Conservation (phyloP, 345 rosid genomes). For the Ceriops tagal region DNA sequence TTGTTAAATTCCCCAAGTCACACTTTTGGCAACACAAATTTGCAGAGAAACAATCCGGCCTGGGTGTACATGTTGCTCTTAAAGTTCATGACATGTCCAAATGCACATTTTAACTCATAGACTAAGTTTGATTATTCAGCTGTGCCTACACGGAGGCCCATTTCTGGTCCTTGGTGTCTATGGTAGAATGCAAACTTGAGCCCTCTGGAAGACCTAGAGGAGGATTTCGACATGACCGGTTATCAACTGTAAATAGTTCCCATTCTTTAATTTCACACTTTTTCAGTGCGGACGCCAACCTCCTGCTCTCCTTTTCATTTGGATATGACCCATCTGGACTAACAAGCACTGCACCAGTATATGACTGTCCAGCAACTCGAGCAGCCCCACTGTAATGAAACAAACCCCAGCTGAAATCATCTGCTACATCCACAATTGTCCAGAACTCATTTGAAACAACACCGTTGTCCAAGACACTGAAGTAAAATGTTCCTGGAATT, state of each 20-base stretch:
- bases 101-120: background rate
- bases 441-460: constrained; percentile 89
- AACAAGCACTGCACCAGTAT: constrained; percentile 86
- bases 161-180: constrained; percentile 28
- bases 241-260: constrained; percentile 81
- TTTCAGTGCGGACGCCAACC: constrained; percentile 54
- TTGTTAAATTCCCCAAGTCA: no score
- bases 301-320: constrained; percentile 34
- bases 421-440: constrained; percentile 77
- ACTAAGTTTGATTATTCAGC: background rate
- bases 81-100: background rate
- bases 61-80: background rate
- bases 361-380: constrained; percentile 86
- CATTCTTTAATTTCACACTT: constrained; percentile 82
- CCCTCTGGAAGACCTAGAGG: constrained; percentile 80
- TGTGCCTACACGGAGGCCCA: constrained; percentile 14
- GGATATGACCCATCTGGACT: constrained; percentile 79
- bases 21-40: background rate
- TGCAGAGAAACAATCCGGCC: background rate
- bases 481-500: constrained; percentile 62
- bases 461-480: constrained; percentile 87
- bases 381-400: constrained; percentile 92
- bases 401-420: constrained; percentile 88
- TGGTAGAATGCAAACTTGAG: constrained; percentile 54
- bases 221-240: constrained; percentile 63